Conservation (phyloP, 2,329 filamentous ascomycete genomes). For the Arthrocladium fulminans region DNA sequence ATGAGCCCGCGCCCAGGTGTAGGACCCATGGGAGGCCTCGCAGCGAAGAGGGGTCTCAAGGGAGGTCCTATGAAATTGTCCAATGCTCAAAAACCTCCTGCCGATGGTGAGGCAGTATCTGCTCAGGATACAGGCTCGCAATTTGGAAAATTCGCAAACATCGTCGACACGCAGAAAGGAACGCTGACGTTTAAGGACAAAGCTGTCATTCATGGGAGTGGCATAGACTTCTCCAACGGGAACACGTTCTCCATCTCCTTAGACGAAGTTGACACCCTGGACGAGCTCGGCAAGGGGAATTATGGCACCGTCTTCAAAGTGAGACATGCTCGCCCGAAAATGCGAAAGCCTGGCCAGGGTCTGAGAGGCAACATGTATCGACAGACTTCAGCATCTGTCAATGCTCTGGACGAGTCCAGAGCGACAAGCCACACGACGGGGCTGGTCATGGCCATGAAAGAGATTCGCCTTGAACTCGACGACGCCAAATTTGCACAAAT, state of each 20-base stretch:
- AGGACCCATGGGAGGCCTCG: slow-evolving; percentile 36
- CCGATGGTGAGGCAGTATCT: slow-evolving; percentile 15
- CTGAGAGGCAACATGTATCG: slow-evolving; percentile 50
- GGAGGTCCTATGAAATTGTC: slow-evolving; percentile 38
- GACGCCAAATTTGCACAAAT: slow-evolving; percentile 96
- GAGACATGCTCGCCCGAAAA: slow-evolving; percentile 64
- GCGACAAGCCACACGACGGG: slow-evolving; percentile 48
- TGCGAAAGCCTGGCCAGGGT: slow-evolving; percentile 52
- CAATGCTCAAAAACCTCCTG: slow-evolving; percentile 44
- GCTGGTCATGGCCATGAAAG: slow-evolving; percentile 97
- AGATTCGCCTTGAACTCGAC: slow-evolving; percentile 89
- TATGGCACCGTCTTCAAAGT: slow-evolving; percentile 98
- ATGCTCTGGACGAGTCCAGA: slow-evolving; percentile 21
- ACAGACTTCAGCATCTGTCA: slow-evolving; percentile 22
- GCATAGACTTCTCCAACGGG: slow-evolving; percentile 86
- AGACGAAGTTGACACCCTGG: slow-evolving; percentile 86
- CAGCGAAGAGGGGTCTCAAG: slow-evolving; percentile 40
- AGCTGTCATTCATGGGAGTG: slow-evolving; percentile 76
- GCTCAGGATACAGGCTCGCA: slow-evolving; percentile 33
- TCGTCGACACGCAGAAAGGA: slow-evolving; percentile 83
- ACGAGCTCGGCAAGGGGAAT: slow-evolving; percentile 93
- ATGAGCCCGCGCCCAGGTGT: slow-evolving; percentile 25
- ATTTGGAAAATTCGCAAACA: slow-evolving; percentile 65
- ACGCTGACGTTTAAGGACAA: slow-evolving; percentile 90
- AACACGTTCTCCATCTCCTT: slow-evolving; percentile 87